Conservation (phyloP, 306 rosid genomes). For the Cicer judaicum region DNA sequence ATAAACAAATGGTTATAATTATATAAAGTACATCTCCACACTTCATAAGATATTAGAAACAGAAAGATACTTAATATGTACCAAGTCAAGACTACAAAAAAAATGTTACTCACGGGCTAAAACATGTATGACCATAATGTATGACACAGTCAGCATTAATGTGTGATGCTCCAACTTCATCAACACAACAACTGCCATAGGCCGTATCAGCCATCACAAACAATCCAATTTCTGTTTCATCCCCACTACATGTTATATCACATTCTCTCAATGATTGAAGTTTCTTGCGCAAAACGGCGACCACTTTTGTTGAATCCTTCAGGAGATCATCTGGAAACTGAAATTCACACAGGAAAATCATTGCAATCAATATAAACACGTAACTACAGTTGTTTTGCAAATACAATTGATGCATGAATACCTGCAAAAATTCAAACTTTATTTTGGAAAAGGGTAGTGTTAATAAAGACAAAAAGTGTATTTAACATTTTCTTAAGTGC, state of each 20-base stretch:
- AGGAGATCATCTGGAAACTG: slow-evolving; percentile 89
- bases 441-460: neutral
- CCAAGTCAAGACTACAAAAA: neutral
- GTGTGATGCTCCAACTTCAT: slow-evolving; percentile 92
- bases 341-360: slow-evolving; percentile 10
- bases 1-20: slow-evolving; percentile 1
- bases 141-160: slow-evolving; percentile 74
- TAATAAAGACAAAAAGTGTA: neutral
- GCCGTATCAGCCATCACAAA: slow-evolving; percentile 90
- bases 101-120: slow-evolving; percentile 75
- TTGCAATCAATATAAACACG: neutral
- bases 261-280: slow-evolving; percentile 51
- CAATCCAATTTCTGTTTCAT: slow-evolving; percentile 52
- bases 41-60: slow-evolving; percentile 9
- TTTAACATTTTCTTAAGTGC: too few relatives aligned
- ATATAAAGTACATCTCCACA: slow-evolving; percentile 12
- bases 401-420: neutral
- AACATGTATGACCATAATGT: slow-evolving; percentile 92
- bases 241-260: slow-evolving; percentile 35
- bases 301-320: slow-evolving; percentile 75
- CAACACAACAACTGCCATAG: slow-evolving; percentile 91
- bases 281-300: slow-evolving; percentile 55
- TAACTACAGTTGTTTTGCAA: neutral
- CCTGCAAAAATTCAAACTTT: neutral
- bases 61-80: slow-evolving; percentile 9